phyloP scores from a whole-genome alignment of 2,329 filamentous ascomycete species.

The Cladobotryum protrusum region DNA sequence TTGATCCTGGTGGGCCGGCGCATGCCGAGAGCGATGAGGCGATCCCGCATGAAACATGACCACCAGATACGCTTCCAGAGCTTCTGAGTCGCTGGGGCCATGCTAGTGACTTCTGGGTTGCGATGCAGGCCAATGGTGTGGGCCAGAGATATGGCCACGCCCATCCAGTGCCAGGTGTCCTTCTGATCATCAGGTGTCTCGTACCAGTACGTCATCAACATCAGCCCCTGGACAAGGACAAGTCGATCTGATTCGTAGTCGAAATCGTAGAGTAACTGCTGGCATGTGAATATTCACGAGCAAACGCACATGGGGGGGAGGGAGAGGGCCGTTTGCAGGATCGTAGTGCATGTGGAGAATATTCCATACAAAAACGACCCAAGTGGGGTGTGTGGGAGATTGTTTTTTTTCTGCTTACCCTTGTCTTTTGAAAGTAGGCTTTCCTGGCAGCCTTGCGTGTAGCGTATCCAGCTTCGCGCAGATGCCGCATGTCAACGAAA shows the following conservation, averaged over 20 bases:
- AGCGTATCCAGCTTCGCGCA: constrained; percentile 70
- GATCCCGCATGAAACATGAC: constrained; percentile 94
- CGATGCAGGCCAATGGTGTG: constrained; percentile 92
- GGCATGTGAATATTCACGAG: constrained; percentile 20
- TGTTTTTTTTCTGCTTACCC: constrained; percentile 49
- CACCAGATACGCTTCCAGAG: constrained; percentile 97
- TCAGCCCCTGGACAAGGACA: constrained; percentile 76
- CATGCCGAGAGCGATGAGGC: constrained; percentile 89
- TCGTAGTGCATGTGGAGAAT: no score
- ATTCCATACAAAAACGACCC: background rate
- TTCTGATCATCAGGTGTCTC: constrained; percentile 96
- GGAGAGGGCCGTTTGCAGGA: background rate
- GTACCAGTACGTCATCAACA: constrained; percentile 97
- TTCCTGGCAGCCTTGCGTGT: constrained; percentile 78
- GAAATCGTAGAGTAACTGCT: constrained; percentile 80
- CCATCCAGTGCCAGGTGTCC: constrained; percentile 99
- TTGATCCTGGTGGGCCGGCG: constrained; percentile 86
- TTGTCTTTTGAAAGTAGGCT: constrained; percentile 81
- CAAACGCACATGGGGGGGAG: background rate
- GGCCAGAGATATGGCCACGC: constrained; percentile 84
- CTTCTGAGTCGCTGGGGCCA: constrained; percentile 67
- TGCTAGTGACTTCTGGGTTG: constrained; percentile 69
- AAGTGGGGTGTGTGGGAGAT: background rate
- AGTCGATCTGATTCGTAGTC: constrained; percentile 91
- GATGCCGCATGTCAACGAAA: constrained; percentile 73